These are phyloP conservation scores for Thalassiosira gravida DNA, from an alignment of 352 stramenopile genomes.

Conservation along the genomic window DNA sequence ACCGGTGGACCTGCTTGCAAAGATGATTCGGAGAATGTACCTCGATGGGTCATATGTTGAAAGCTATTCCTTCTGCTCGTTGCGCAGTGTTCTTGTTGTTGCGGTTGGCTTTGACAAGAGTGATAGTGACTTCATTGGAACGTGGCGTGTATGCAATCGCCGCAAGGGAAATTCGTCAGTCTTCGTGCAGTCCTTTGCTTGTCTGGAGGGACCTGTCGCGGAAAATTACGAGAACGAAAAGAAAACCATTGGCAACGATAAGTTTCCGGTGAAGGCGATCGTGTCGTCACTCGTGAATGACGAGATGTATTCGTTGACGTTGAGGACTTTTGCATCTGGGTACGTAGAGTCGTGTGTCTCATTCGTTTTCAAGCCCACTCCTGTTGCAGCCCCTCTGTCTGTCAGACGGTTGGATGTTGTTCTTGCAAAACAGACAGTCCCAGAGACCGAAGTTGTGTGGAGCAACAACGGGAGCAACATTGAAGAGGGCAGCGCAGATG, in stretches of 20 bases:
- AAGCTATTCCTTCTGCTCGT: background rate
- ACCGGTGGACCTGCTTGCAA: background rate
- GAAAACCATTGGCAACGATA: background rate
- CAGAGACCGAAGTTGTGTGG: background rate
- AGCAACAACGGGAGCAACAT: no score
- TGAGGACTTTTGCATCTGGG: background rate
- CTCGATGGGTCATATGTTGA: background rate
- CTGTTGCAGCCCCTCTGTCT: background rate
- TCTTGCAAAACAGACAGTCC: background rate
- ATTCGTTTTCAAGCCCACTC: background rate
- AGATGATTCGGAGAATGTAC: background rate
- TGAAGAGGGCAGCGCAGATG: background rate
- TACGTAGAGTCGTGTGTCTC: background rate
- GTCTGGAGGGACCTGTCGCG: background rate
- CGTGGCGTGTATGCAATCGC: background rate
- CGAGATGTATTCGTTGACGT: background rate
- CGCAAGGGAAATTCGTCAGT: background rate
- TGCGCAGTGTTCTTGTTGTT: background rate
- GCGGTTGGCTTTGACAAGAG: constrained; percentile 2
- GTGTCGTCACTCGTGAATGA: background rate
- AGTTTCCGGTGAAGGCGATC: background rate
- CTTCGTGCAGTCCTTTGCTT: background rate
- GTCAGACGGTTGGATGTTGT: background rate
- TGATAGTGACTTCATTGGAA: constrained; percentile 2
- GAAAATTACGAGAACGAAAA: constrained; percentile 1